Evolutionary conservation across 2,329 filamentous ascomycete genomes (phyloP).

Genomic region (Microcera coccophila): DNA sequence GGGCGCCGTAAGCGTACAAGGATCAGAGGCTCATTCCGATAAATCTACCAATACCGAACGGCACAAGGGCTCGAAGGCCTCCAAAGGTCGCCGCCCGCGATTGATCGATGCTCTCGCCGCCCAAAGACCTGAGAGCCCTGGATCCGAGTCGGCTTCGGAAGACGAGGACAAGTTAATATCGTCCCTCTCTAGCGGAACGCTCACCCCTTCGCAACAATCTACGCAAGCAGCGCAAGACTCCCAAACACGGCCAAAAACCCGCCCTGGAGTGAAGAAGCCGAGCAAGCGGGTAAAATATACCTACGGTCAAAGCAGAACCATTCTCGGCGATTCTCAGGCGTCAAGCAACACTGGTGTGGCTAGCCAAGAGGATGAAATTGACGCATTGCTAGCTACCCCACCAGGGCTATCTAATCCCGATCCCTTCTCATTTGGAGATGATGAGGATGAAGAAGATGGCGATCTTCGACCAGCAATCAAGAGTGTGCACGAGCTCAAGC

Average conservation of each 20-base stretch:
- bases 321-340: constrained; percentile 26
- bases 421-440: constrained; percentile 25
- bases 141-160: constrained; percentile 24
- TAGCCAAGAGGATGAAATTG: constrained; percentile 22
- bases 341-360: constrained; percentile 20
- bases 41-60: not conserved
- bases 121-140: constrained; percentile 36
- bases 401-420: constrained; percentile 20
- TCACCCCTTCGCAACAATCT: constrained; percentile 20
- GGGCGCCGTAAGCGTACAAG: not conserved
- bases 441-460: constrained; percentile 37
- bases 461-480: constrained; percentile 50
- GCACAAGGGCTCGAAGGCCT: constrained; percentile 6
- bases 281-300: constrained; percentile 34
- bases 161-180: constrained; percentile 9
- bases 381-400: constrained; percentile 22
- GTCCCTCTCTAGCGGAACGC: constrained; percentile 11
- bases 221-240: constrained; percentile 6
- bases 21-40: not conserved
- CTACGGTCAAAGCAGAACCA: constrained; percentile 34
- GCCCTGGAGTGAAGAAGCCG: constrained; percentile 24
- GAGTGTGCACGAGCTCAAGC: constrained; percentile 62
- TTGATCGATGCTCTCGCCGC: constrained; percentile 43
- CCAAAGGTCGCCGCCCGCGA: constrained; percentile 26
- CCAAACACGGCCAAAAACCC: constrained; percentile 22